Percentiles rank a stretch among this genome's conserved stretches.
Evolutionary conservation across 192 early-diverging fungal genomes (phyloP).

Genomic region (Coemansia sp.): DNA sequence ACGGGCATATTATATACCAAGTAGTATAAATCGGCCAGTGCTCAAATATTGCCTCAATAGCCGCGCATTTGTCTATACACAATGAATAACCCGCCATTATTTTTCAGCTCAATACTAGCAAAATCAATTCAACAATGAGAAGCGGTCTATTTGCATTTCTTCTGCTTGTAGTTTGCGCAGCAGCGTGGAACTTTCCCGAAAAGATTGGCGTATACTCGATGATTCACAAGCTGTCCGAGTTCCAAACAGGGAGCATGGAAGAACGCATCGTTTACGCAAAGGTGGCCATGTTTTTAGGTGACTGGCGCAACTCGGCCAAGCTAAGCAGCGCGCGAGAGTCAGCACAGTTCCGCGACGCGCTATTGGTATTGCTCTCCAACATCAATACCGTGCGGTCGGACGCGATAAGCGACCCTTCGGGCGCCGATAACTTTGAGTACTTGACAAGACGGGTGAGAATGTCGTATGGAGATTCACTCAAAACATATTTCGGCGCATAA

Average conservation of each 20-base stretch:
- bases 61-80: too few species aligned
- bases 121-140: neutral
- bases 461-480: slow-evolving; percentile 27
- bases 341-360: slow-evolving; percentile 30
- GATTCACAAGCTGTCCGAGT: slow-evolving; percentile 24
- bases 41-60: too few species aligned
- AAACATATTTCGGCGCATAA: slow-evolving; percentile 24
- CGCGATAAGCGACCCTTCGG: slow-evolving; percentile 22
- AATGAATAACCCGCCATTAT: too few species aligned
- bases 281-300: slow-evolving; percentile 30
- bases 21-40: too few species aligned
- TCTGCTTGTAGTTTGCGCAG: slow-evolving; percentile 5
- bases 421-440: slow-evolving; percentile 38
- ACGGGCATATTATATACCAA: neutral
- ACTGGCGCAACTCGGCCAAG: slow-evolving; percentile 22
- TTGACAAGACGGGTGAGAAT: slow-evolving; percentile 24
- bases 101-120: too few species aligned
- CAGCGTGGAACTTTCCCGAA: slow-evolving; percentile 27
- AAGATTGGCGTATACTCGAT: slow-evolving; percentile 37
- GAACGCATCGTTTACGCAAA: slow-evolving; percentile 39
- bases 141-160: slow-evolving; percentile 2
- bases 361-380: slow-evolving; percentile 25
- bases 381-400: slow-evolving; percentile 25
- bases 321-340: slow-evolving; percentile 25
- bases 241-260: slow-evolving; percentile 21